phyloP scores from a whole-genome alignment of 1,284 basidiomycete genomes.

The Boletus sp. region DNA sequence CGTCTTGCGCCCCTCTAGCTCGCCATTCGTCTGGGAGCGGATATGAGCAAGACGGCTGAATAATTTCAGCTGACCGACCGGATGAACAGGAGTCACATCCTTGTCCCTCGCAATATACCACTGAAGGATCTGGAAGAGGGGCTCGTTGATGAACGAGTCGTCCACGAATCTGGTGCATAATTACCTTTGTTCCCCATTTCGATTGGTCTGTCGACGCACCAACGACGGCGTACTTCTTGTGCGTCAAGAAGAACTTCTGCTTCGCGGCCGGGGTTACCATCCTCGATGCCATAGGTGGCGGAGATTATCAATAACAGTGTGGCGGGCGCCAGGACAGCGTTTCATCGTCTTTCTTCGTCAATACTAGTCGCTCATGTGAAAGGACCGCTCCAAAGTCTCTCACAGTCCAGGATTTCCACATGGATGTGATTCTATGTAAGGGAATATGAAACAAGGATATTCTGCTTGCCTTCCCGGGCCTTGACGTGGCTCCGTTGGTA shows the following conservation, averaged over 20 bases:
- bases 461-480: too few relatives aligned
- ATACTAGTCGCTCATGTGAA: background rate
- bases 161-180: constrained; percentile 3
- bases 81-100: constrained; percentile 69
- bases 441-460: background rate
- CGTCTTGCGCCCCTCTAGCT: constrained; percentile 60
- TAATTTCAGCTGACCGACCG: constrained; percentile 29
- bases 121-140: constrained; percentile 51
- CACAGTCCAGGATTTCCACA: too few relatives aligned
- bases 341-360: background rate
- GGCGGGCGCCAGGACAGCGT: constrained; percentile 5
- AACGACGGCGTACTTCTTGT: constrained; percentile 66
- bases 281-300: constrained; percentile 14
- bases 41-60: constrained; percentile 28
- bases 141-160: background rate
- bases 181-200: constrained; percentile 74
- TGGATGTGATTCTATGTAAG: background rate
- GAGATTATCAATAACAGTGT: constrained; percentile 5
- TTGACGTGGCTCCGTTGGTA: constrained; percentile 3
- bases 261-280: constrained; percentile 32
- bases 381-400: background rate
- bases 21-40: constrained; percentile 50
- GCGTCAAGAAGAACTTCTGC: constrained; percentile 59
- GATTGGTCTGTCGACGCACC: constrained; percentile 74
- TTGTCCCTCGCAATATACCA: constrained; percentile 69